Evolutionary conservation across 2,329 filamentous ascomycete genomes (phyloP).

Genomic region (Talaromyces sp.): DNA sequence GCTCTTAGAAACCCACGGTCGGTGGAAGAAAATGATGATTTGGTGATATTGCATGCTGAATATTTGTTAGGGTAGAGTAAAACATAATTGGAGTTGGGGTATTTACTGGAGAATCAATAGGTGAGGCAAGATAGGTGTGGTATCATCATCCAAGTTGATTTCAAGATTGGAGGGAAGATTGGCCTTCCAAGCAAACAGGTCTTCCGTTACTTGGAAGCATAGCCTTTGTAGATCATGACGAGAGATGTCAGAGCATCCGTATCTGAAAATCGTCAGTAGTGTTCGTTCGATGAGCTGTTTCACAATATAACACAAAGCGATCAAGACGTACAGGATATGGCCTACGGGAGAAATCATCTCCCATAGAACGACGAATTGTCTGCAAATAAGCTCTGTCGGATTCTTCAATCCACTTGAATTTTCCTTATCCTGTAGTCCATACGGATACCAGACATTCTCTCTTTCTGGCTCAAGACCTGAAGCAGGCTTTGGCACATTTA

Average conservation of each 20-base stretch:
- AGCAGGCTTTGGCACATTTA: slow-evolving; percentile 44
- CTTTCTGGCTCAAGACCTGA: slow-evolving; percentile 26
- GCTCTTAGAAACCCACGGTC: slow-evolving; percentile 48
- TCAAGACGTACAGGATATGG: slow-evolving; percentile 41
- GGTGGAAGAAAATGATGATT: slow-evolving; percentile 48
- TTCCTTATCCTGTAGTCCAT: slow-evolving; percentile 26
- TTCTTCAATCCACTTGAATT: slow-evolving; percentile 29
- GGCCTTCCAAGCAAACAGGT: slow-evolving; percentile 46
- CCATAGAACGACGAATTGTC: slow-evolving; percentile 45
- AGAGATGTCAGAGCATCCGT: slow-evolving; percentile 42
- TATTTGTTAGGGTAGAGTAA: not conserved
- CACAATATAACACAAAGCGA: too few species aligned
- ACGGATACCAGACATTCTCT: slow-evolving; percentile 37
- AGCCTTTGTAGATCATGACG: slow-evolving; percentile 42
- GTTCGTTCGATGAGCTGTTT: not conserved
- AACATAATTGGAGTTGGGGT: not conserved
- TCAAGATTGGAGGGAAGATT: slow-evolving; percentile 42
- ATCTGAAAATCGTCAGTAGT: slow-evolving; percentile 23
- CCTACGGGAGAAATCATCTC: slow-evolving; percentile 48
- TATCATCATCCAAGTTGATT: slow-evolving; percentile 38
- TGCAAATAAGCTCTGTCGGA: slow-evolving; percentile 38
- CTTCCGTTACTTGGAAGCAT: slow-evolving; percentile 39
- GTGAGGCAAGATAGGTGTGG: slow-evolving; percentile 40
- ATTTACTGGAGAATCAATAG: slow-evolving; percentile 46
- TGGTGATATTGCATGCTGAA: slow-evolving; percentile 49